Percentiles rank a stretch among this genome's conserved stretches.
These are phyloP conservation scores for Hylodesmum podocarpum DNA, from an alignment of 306 rosid genomes.

Conservation along the genomic window DNA sequence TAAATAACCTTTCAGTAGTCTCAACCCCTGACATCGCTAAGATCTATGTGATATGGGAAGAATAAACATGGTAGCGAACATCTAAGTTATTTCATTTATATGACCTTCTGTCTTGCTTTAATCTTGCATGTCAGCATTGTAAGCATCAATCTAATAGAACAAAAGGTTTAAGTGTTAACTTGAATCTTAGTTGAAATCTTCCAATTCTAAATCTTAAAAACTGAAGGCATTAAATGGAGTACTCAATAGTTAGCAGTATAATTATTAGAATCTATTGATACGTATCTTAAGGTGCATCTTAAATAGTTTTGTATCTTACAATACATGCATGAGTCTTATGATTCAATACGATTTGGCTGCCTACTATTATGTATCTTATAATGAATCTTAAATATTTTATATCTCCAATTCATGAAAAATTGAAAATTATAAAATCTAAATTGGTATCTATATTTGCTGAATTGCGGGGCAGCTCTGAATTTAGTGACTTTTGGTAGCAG, in stretches of 20 bases:
- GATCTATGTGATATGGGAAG: neutral
- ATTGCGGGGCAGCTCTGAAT: no score
- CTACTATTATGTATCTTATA: no score
- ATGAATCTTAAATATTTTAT: no score
- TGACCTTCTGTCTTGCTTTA: neutral
- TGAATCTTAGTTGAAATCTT: conserved; percentile 3
- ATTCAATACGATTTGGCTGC: no score
- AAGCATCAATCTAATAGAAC: neutral
- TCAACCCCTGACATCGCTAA: neutral
- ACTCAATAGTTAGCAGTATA: neutral
- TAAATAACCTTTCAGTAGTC: conserved; percentile 2
- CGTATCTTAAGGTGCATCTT: no score
- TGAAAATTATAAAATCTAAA: no score
- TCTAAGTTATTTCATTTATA: conserved; percentile 3
- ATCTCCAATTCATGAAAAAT: no score
- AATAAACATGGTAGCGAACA: neutral
- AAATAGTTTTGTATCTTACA: no score
- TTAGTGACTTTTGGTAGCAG: no score
- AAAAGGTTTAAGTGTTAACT: neutral
- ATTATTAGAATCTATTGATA: no score
- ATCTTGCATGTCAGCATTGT: neutral
- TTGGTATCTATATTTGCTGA: no score
- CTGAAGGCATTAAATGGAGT: neutral
- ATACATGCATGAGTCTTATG: no score
- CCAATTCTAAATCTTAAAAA: neutral